Conservation (phyloP, 2,329 filamentous ascomycete genomes). For the Apiospora arundinis region DNA sequence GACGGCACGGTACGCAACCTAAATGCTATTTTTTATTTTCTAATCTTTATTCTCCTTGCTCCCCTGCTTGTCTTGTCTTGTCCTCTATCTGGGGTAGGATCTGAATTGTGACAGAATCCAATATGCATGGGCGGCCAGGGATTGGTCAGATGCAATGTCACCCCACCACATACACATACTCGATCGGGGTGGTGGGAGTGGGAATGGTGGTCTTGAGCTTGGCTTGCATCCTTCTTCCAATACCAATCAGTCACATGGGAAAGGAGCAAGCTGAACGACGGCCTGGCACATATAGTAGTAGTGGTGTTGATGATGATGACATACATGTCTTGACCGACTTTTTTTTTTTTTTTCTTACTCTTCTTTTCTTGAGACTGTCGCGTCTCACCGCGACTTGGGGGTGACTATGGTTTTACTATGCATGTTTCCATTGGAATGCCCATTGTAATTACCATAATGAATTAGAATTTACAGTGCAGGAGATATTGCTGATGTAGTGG, state of each 20-base stretch:
- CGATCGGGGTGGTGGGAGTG: constrained; percentile 1
- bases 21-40: neutral
- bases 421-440: no score
- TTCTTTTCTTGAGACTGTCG: neutral
- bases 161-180: constrained; percentile 5
- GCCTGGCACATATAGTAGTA: neutral
- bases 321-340: constrained; percentile 7
- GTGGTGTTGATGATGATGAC: neutral
- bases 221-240: neutral
- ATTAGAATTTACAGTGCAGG: neutral
- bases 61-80: neutral
- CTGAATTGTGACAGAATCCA: constrained; percentile 14
- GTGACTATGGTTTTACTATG: neutral
- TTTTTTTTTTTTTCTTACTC: neutral
- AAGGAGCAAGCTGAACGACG: neutral
- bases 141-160: constrained; percentile 16
- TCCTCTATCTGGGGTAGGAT: constrained; percentile 12
- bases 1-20: constrained; percentile 12
- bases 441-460: neutral
- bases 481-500: neutral
- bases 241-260: constrained; percentile 9
- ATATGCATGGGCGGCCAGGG: constrained; percentile 13
- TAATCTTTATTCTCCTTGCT: no score
- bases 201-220: neutral
- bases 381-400: constrained; percentile 2